A percentile compares a stretch with the other conserved stretches of the same genome.
Evolutionary conservation across 1,139 yeast species (phyloP).

Genomic region (Pichia sp.): DNA sequence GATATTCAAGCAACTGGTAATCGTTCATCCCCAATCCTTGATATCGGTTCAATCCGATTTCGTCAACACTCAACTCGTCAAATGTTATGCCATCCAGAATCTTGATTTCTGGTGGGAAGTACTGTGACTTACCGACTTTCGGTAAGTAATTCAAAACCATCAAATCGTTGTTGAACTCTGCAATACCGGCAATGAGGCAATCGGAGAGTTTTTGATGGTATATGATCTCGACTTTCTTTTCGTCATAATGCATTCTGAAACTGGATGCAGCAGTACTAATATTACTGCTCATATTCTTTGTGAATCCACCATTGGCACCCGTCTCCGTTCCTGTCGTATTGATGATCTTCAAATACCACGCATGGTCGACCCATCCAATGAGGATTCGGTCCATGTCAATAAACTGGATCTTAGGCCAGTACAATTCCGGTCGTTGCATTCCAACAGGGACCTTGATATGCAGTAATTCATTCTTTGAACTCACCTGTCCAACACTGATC

Average conservation of each 20-base stretch:
- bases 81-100: conserved; percentile 65
- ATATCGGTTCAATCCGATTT: conserved; percentile 60
- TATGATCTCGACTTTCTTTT: conserved; percentile 57
- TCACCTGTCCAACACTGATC: conserved; percentile 55
- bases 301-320: conserved; percentile 4
- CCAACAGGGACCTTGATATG: conserved; percentile 57
- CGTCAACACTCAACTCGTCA: conserved; percentile 82
- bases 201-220: conserved; percentile 51
- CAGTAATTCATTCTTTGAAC: conserved; percentile 44
- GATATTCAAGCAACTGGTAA: conserved; percentile 51
- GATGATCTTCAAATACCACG: conserved; percentile 66
- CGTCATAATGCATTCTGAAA: conserved; percentile 47
- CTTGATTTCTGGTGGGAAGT: conserved; percentile 66
- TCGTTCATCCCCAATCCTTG: conserved; percentile 76
- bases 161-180: conserved; percentile 64
- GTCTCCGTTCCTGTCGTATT: conserved; percentile 24
- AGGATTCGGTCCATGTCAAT: conserved; percentile 69
- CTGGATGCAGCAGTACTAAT: conserved; percentile 72
- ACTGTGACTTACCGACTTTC: conserved; percentile 29
- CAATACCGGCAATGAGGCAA: conserved; percentile 72
- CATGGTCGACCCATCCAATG: conserved; percentile 80
- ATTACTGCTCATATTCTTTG: conserved; percentile 24
- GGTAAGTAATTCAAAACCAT: conserved; percentile 58
- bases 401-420: conserved; percentile 75
- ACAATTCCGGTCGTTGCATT: conserved; percentile 74